Conservation (phyloP, 345 rosid genomes). For the Murraya koenigii region DNA sequence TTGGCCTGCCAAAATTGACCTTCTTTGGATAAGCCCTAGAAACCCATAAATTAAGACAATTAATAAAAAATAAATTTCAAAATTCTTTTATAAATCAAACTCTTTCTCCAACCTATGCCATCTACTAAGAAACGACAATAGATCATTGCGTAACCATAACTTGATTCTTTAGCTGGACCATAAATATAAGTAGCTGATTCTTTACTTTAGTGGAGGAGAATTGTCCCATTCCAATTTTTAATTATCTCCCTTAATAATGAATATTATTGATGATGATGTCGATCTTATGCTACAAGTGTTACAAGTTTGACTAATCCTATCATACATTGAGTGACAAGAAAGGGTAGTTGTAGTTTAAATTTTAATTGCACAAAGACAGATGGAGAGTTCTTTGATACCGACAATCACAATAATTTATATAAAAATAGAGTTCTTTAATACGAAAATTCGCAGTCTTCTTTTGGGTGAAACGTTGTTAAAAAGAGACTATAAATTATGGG, state of each 20-base stretch:
- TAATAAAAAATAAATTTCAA: not conserved
- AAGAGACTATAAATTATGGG: no score
- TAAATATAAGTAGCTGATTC: no score
- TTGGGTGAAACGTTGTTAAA: no score
- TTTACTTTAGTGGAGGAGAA: no score
- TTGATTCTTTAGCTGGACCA: no score
- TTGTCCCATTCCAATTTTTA: no score
- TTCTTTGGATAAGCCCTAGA: not conserved
- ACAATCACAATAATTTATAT: no score
- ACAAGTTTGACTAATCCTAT: not conserved
- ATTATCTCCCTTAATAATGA: no score
- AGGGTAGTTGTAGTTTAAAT: not conserved
- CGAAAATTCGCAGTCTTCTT: no score
- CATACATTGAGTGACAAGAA: not conserved
- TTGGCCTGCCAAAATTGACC: not conserved
- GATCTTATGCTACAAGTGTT: not conserved
- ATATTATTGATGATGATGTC: not conserved
- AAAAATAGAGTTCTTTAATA: accelerated
- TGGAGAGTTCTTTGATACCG: no score
- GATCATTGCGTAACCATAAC: no score
- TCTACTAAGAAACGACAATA: no score
- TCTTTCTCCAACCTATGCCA: not conserved
- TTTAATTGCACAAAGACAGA: not conserved
- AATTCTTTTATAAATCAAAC: not conserved
- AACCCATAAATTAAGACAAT: not conserved